Conservation (phyloP, 2,329 filamentous ascomycete genomes). For the Hypomyces perniciosus region DNA sequence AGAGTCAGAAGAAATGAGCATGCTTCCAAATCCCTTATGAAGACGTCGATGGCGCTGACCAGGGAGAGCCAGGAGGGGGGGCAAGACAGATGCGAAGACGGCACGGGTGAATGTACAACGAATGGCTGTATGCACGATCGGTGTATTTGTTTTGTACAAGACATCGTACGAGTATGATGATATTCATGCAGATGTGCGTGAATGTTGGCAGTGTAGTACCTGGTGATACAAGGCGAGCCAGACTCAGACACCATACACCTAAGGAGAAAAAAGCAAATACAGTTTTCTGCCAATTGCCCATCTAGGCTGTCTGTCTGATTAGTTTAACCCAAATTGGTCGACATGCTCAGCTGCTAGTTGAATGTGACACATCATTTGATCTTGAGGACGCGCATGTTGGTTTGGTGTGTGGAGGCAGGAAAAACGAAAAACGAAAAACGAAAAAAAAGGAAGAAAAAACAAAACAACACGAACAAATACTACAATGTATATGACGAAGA, state of each 20-base stretch:
- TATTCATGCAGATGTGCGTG: too few relatives aligned
- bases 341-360: background rate
- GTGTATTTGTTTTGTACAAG: too few relatives aligned
- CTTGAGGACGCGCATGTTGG: background rate
- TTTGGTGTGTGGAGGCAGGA: background rate
- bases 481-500: background rate
- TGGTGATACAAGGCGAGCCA: too few relatives aligned
- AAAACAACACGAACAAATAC: background rate
- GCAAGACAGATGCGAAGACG: background rate
- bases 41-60: conserved; percentile 8
- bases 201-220: too few relatives aligned
- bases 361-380: background rate
- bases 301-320: background rate
- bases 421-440: background rate
- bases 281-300: background rate
- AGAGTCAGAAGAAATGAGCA: background rate
- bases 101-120: background rate
- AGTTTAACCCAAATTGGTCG: background rate
- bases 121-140: too few relatives aligned
- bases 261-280: background rate
- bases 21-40: conserved; percentile 1
- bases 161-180: too few relatives aligned
- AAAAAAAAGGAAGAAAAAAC: background rate
- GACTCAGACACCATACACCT: background rate
- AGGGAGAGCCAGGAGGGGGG: background rate